phyloP scores from a whole-genome alignment of 305 asterid genomes.

The Salvia sclarea region DNA sequence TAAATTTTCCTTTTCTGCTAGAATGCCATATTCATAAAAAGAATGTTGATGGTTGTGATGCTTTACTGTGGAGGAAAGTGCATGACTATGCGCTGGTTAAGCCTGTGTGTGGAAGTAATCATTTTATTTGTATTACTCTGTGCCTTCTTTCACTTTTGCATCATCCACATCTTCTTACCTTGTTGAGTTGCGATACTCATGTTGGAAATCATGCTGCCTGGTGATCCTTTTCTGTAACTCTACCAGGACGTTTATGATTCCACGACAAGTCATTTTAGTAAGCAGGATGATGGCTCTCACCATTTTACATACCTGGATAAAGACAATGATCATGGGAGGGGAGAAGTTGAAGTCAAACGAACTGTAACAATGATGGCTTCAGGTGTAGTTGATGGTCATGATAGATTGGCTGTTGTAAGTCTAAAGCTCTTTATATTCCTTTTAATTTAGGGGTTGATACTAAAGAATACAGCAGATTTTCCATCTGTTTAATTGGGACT shows the following conservation, averaged over 20 bases:
- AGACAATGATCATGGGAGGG: constrained; percentile 42
- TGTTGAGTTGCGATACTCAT: constrained; percentile 6
- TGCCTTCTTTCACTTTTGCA: constrained; percentile 8
- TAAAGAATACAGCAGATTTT: constrained; percentile 14
- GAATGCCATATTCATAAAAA: background rate
- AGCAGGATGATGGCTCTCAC: constrained; percentile 46
- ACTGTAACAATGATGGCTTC: constrained; percentile 59
- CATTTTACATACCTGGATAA: constrained; percentile 44
- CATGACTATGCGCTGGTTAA: background rate
- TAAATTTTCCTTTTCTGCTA: background rate
- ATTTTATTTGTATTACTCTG: background rate
- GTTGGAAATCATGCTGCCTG: constrained; percentile 4
- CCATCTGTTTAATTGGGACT: constrained; percentile 18
- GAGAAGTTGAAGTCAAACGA: constrained; percentile 48
- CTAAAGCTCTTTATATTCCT: constrained; percentile 12
- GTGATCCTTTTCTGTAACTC: constrained; percentile 27
- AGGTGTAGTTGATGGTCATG: constrained; percentile 47
- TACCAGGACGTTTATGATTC: constrained; percentile 58
- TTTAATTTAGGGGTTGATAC: constrained; percentile 17
- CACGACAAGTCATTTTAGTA: constrained; percentile 42
- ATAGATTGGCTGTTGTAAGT: constrained; percentile 55
- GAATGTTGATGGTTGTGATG: background rate
- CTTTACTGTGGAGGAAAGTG: background rate
- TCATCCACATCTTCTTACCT: background rate
- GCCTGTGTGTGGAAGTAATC: background rate